These are phyloP conservation scores for Tranzscheliella williamsii DNA, from an alignment of 1,284 basidiomycete species.

Conservation along the genomic window DNA sequence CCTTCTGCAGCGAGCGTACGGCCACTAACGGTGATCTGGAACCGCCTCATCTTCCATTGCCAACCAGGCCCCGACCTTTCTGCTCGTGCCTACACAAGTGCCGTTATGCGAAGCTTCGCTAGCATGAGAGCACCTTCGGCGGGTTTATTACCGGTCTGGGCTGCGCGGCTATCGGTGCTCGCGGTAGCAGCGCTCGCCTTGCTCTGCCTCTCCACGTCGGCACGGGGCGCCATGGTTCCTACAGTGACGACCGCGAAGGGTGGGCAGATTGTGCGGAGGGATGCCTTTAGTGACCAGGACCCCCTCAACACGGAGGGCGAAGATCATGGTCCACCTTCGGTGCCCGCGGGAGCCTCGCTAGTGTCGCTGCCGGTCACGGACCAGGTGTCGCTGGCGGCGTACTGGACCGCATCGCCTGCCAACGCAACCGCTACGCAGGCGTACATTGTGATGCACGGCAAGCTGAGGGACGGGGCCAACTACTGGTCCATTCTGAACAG, in stretches of 20 bases:
- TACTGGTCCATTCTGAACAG: slow-evolving; percentile 53
- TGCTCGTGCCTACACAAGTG: no score
- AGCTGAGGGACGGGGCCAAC: slow-evolving; percentile 44
- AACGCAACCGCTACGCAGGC: slow-evolving; percentile 41
- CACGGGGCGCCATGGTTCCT: no score
- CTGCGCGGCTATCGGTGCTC: no score
- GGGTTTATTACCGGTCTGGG: no score
- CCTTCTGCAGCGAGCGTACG: no score
- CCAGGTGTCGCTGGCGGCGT: slow-evolving; percentile 27
- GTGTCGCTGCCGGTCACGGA: slow-evolving; percentile 37
- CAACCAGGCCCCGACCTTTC: no score
- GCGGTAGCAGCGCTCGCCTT: neutral
- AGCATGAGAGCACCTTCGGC: no score
- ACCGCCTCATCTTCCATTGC: no score
- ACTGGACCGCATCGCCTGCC: slow-evolving; percentile 39
- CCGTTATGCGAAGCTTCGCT: no score
- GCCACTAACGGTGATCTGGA: no score
- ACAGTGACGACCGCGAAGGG: neutral
- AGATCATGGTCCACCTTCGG: slow-evolving; percentile 17
- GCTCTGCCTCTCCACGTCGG: no score
- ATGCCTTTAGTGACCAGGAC: slow-evolving; percentile 30
- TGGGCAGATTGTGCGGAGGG: slow-evolving; percentile 2
- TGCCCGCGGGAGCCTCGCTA: slow-evolving; percentile 38
- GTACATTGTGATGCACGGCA: slow-evolving; percentile 58
- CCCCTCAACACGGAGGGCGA: slow-evolving; percentile 35